These are phyloP conservation scores for Rhodotorula sp. DNA, from an alignment of 1,284 basidiomycete genomes.

Conservation along the genomic window DNA sequence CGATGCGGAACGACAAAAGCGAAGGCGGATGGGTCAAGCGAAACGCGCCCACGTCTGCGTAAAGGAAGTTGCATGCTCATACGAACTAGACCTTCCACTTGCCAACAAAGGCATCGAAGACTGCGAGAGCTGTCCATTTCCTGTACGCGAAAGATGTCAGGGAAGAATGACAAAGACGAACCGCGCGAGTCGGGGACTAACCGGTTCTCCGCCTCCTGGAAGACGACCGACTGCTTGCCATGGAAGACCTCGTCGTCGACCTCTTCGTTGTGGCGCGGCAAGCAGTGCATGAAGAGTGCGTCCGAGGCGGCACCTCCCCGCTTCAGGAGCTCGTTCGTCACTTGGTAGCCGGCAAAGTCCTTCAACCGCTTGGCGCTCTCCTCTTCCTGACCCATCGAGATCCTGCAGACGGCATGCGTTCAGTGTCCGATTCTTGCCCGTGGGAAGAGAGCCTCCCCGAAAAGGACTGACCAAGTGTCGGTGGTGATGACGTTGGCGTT, in stretches of 20 bases:
- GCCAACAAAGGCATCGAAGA: slow-evolving; percentile 59
- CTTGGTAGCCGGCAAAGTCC: slow-evolving; percentile 90
- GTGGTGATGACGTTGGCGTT: slow-evolving; percentile 92
- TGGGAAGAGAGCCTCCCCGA: not conserved
- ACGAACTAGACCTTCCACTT: slow-evolving; percentile 37
- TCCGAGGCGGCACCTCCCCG: slow-evolving; percentile 49
- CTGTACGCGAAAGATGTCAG: slow-evolving; percentile 53
- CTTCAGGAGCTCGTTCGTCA: slow-evolving; percentile 65
- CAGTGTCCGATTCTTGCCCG: not conserved
- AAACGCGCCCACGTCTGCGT: too few relatives aligned
- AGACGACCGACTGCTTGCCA: slow-evolving; percentile 52
- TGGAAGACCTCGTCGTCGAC: slow-evolving; percentile 84
- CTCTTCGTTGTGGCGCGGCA: slow-evolving; percentile 88
- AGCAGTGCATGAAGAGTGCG: slow-evolving; percentile 87
- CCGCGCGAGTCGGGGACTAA: not conserved
- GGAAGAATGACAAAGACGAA: slow-evolving; percentile 66
- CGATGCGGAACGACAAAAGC: too few relatives aligned
- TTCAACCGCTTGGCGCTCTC: slow-evolving; percentile 83
- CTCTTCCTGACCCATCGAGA: slow-evolving; percentile 97
- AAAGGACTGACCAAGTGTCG: slow-evolving; percentile 74
- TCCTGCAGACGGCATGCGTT: slow-evolving; percentile 56
- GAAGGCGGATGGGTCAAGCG: too few relatives aligned
- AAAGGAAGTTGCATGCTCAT: too few relatives aligned
- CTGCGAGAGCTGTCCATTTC: slow-evolving; percentile 90
- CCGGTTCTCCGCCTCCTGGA: slow-evolving; percentile 52